Evolutionary conservation across 73 alveolate species (phyloP), one percentile per base, ranked within the genome.

Genomic region (Paramecium tetraurelia): DNA sequence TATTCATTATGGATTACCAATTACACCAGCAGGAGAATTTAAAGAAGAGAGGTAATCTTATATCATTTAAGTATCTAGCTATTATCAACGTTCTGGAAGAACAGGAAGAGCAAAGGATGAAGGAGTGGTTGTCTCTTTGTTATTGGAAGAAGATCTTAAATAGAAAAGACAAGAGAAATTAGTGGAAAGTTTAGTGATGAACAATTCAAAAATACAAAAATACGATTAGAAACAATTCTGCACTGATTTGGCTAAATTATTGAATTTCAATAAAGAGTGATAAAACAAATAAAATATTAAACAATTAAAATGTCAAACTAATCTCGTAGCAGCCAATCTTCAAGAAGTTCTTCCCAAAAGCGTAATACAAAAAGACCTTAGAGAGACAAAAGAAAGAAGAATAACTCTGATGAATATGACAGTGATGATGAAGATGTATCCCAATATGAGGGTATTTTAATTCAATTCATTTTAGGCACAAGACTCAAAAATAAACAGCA

Each of bases 61-160:
- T 16, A 3, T 6, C 5, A 9, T 22, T 18, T 22, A 80, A 1
- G 4, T 4, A 12, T 44, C 2, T 43, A 80, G 90, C 24, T 80
- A 80, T 80, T 80, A 38, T 35, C 18, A 80, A 46, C 21, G 90
- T 22, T 44, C 76, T 11, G 90, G 90, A 11, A 41, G 90, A 80
- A 80, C 90, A 31, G 90, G 90, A 14, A 80, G 90, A 80, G 90
- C 90, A 5, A 80, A 80, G 24, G 90, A 80, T 46, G 90, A 80
- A 46, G 90, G 90, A 44, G 90, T 80, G 18, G 90, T 80, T 12
- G 70, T 80, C 6, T 44, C 76, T 0, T 31, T 80, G 16, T 46
- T 80, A 44, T 80, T 48, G 9, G 57, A 80, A 16, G 90, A 80
- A 2, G 90, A 80, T 18, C 27, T 80, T 22, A 24, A 44, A 38